Evolutionary conservation across 2,329 filamentous ascomycete species (phyloP).

Genomic region (Sporothrix dimorphospora): DNA sequence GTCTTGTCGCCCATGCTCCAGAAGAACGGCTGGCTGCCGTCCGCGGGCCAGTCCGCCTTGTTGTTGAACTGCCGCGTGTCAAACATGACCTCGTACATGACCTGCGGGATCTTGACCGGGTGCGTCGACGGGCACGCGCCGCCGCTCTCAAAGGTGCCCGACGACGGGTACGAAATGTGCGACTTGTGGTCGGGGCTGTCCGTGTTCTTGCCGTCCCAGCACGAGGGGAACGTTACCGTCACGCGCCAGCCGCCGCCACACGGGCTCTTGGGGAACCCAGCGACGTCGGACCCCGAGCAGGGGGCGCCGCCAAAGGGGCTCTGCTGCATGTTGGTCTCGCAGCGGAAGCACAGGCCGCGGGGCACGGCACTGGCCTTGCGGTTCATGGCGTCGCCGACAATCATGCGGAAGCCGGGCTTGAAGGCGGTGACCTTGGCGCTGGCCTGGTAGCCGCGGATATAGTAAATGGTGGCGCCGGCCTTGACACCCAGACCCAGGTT

Average conservation of each 20-base stretch:
- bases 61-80: slow-evolving; percentile 42
- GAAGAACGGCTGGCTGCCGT: slow-evolving; percentile 41
- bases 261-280: slow-evolving; percentile 43
- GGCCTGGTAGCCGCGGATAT: slow-evolving; percentile 47
- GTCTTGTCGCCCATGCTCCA: slow-evolving; percentile 36
- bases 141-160: slow-evolving; percentile 35
- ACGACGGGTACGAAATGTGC: slow-evolving; percentile 29
- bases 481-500: slow-evolving; percentile 52
- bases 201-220: slow-evolving; percentile 51
- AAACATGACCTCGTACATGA: slow-evolving; percentile 37
- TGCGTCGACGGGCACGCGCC: slow-evolving; percentile 34
- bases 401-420: slow-evolving; percentile 52
- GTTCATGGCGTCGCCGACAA: slow-evolving; percentile 50
- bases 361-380: slow-evolving; percentile 39
- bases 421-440: slow-evolving; percentile 44
- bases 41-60: slow-evolving; percentile 43
- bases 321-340: slow-evolving; percentile 35
- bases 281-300: slow-evolving; percentile 41
- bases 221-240: slow-evolving; percentile 47
- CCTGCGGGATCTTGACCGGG: slow-evolving; percentile 36
- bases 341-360: slow-evolving; percentile 37
- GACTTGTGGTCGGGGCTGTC: slow-evolving; percentile 49
- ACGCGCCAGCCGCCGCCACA: slow-evolving; percentile 49
- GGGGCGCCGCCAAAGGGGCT: slow-evolving; percentile 35
- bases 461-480: slow-evolving; percentile 50